phyloP scores from a whole-genome alignment of 257 asterid species.

The Solanum chmielewskii region DNA sequence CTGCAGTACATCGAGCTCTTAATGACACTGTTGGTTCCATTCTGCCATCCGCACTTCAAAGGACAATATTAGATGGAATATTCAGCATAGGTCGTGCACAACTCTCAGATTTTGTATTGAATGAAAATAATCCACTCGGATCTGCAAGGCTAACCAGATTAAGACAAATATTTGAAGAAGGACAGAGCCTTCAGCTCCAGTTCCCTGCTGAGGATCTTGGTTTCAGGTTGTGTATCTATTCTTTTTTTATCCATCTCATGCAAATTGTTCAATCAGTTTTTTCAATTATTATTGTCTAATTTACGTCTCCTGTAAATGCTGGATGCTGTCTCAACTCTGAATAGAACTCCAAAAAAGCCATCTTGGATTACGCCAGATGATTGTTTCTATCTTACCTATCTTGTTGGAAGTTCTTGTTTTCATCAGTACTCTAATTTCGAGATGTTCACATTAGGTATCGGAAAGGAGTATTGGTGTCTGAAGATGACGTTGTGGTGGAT shows the following conservation, averaged over 20 bases:
- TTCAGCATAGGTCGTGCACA: constrained; percentile 87
- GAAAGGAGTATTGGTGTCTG: constrained; percentile 62
- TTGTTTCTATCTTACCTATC: background rate
- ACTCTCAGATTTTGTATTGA: constrained; percentile 58
- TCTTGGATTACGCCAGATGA: background rate
- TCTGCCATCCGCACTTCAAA: constrained; percentile 59
- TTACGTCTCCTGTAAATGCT: background rate
- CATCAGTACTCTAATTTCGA: constrained; percentile 6
- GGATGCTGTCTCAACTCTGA: background rate
- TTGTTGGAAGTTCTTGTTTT: background rate
- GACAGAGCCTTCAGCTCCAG: constrained; percentile 96
- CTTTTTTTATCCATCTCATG: background rate
- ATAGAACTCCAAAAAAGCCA: background rate
- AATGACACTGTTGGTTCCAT: constrained; percentile 51
- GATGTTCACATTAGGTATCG: constrained; percentile 38
- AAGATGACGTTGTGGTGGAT: constrained; percentile 16
- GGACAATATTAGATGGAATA: constrained; percentile 54
- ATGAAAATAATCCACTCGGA: constrained; percentile 78
- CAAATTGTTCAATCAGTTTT: background rate
- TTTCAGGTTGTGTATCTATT: constrained; percentile 40
- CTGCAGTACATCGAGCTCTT: constrained; percentile 68
- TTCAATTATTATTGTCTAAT: background rate
- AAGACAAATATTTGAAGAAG: constrained; percentile 62
- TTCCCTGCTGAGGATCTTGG: constrained; percentile 98
- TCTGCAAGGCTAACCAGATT: constrained; percentile 68